Percentiles rank a stretch among this genome's conserved stretches.
Evolutionary conservation across 257 asterid species (phyloP).

Genomic region (Echites panduratus): DNA sequence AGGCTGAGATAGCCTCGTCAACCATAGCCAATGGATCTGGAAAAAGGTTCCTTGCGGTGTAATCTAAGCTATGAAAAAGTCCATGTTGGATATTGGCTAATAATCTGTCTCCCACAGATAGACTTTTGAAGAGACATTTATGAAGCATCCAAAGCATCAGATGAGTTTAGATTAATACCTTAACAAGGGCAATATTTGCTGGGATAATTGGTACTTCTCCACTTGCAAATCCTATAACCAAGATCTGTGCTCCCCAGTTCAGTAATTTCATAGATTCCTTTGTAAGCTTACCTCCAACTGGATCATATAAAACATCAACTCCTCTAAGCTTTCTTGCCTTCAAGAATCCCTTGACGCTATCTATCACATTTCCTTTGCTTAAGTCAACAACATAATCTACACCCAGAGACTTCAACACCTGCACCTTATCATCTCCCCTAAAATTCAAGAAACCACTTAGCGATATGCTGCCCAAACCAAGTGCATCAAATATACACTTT

Average conservation of each 20-base stretch:
- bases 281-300: slow-evolving; percentile 90
- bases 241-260: slow-evolving; percentile 94
- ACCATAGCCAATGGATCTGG: background rate
- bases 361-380: slow-evolving; percentile 59
- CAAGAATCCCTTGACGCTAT: slow-evolving; percentile 71
- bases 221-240: slow-evolving; percentile 94
- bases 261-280: slow-evolving; percentile 71
- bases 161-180: slow-evolving; percentile 43
- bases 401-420: slow-evolving; percentile 63
- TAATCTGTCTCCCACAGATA: background rate
- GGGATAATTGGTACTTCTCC: slow-evolving; percentile 88
- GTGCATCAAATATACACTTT: background rate
- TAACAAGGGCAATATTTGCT: slow-evolving; percentile 84
- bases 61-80: background rate
- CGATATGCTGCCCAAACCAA: slow-evolving; percentile 10
- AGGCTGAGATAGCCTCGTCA: background rate
- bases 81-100: background rate
- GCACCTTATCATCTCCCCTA: slow-evolving; percentile 84
- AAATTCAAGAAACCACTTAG: slow-evolving; percentile 14
- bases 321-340: slow-evolving; percentile 74
- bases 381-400: slow-evolving; percentile 82
- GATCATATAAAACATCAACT: slow-evolving; percentile 91
- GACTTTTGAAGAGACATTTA: background rate
- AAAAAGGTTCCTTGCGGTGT: background rate
- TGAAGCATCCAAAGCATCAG: background rate